Percentiles rank a stretch among this genome's conserved stretches.
Conservation (phyloP, 2,329 filamentous ascomycete species). For the Penicillium fuscoglaucum region DNA sequence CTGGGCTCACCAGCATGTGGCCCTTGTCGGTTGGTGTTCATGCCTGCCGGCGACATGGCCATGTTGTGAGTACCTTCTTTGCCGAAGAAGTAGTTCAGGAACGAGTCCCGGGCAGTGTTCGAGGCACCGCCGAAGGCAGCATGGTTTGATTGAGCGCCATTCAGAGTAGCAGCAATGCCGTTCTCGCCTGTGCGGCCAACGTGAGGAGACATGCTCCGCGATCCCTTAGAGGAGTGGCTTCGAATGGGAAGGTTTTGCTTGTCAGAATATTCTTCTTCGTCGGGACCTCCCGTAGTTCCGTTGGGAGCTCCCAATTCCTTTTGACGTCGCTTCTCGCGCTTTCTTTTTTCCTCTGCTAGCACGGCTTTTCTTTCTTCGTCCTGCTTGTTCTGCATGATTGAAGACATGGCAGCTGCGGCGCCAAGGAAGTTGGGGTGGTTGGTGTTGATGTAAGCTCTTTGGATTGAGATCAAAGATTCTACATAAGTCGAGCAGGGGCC, state of each 20-base stretch:
- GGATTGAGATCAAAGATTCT: slow-evolving; percentile 94
- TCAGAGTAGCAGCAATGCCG: slow-evolving; percentile 67
- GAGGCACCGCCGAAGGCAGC: slow-evolving; percentile 61
- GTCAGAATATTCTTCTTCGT: slow-evolving; percentile 62
- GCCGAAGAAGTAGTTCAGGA: slow-evolving; percentile 98
- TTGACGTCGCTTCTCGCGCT: slow-evolving; percentile 75
- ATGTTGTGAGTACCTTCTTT: slow-evolving; percentile 68
- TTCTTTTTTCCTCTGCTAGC: slow-evolving; percentile 80
- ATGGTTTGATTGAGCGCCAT: slow-evolving; percentile 63
- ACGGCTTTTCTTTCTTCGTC: slow-evolving; percentile 84
- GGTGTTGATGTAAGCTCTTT: slow-evolving; percentile 98
- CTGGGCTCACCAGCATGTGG: slow-evolving; percentile 77
- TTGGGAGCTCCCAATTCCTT: slow-evolving; percentile 81
- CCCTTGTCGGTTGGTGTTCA: slow-evolving; percentile 62
- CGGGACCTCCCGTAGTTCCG: slow-evolving; percentile 59
- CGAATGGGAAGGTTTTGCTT: slow-evolving; percentile 59
- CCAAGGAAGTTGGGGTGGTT: slow-evolving; percentile 99
- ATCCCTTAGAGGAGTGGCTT: slow-evolving; percentile 60
- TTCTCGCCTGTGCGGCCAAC: slow-evolving; percentile 64
- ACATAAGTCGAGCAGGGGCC: slow-evolving; percentile 89
- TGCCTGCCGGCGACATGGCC: slow-evolving; percentile 42
- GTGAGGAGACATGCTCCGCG: slow-evolving; percentile 80
- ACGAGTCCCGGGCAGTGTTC: slow-evolving; percentile 77
- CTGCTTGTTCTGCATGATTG: slow-evolving; percentile 91
- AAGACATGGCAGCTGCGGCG: slow-evolving; percentile 94